These are phyloP conservation scores for Mycocentrospora acerina DNA, from an alignment of 2,329 filamentous ascomycete genomes.

Conservation along the genomic window DNA sequence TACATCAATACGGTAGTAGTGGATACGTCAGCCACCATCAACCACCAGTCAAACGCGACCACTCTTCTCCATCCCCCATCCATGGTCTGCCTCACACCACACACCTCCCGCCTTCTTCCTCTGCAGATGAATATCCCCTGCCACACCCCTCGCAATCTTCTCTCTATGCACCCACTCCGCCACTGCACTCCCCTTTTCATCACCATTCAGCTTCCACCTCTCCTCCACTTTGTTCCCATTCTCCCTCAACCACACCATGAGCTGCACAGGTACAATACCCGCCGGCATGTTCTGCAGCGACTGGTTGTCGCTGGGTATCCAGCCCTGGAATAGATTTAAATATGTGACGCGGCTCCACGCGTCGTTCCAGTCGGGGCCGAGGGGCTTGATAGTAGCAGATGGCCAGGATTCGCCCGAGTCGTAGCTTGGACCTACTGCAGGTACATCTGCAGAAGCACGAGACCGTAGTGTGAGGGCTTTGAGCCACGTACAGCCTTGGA, in stretches of 20 bases:
- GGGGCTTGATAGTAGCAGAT: constrained; percentile 7
- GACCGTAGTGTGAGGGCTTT: constrained; percentile 51
- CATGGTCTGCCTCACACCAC: constrained; percentile 41
- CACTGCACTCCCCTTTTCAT: constrained; percentile 21
- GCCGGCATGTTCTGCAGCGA: constrained; percentile 39
- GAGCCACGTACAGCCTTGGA: constrained; percentile 63
- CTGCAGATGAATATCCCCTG: constrained; percentile 31
- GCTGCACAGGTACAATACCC: constrained; percentile 33
- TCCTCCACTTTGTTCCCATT: constrained; percentile 24
- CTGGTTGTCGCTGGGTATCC: constrained; percentile 41
- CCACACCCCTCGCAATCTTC: constrained; percentile 36
- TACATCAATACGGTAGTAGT: too few species aligned
- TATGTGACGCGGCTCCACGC: constrained; percentile 49
- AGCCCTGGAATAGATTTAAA: constrained; percentile 47
- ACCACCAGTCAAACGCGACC: background rate
- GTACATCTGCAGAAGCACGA: constrained; percentile 3
- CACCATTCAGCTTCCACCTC: constrained; percentile 18
- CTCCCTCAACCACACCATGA: constrained; percentile 40
- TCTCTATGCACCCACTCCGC: constrained; percentile 44
- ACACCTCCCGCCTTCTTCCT: constrained; percentile 22
- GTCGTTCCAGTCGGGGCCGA: constrained; percentile 42
- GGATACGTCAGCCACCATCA: too few species aligned
- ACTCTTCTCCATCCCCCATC: constrained; percentile 29
- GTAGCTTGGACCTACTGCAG: constrained; percentile 2
- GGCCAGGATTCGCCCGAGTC: constrained; percentile 12